phyloP scores from a whole-genome alignment of 2,329 filamentous ascomycete species.

The Ilyonectria sp. region DNA sequence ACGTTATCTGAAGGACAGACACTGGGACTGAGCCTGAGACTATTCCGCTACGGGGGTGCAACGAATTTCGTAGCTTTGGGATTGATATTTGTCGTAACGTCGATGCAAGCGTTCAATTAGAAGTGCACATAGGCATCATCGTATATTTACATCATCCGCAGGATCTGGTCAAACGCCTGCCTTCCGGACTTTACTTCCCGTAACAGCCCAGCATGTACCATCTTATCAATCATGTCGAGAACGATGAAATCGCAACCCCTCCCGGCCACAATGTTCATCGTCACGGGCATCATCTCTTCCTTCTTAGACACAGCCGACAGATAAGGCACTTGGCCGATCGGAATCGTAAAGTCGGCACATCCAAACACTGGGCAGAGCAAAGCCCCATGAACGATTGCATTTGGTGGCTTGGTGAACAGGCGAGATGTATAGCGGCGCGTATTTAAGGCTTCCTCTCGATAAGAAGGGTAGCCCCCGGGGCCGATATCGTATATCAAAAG shows the following conservation, averaged over 20 bases:
- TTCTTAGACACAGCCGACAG: neutral
- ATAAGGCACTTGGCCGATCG: slow-evolving; percentile 1
- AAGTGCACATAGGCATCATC: too few relatives aligned
- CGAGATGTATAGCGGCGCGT: neutral
- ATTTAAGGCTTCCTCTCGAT: slow-evolving; percentile 1
- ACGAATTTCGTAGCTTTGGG: too few relatives aligned
- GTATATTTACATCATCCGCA: too few relatives aligned
- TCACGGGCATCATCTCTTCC: slow-evolving; percentile 5
- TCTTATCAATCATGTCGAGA: slow-evolving; percentile 2
- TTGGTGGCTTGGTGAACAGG: too few relatives aligned
- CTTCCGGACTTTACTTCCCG: neutral
- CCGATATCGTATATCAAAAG: slow-evolving; percentile 3
- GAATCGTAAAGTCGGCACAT: neutral
- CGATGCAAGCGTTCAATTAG: too few relatives aligned
- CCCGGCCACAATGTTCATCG: slow-evolving; percentile 5
- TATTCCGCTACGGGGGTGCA: too few relatives aligned
- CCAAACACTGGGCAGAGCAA: neutral
- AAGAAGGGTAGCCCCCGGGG: neutral
- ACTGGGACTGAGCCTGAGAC: too few relatives aligned
- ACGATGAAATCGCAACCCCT: slow-evolving; percentile 3
- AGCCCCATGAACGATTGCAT: neutral
- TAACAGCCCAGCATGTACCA: neutral
- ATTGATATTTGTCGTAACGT: too few relatives aligned
- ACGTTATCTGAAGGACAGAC: too few relatives aligned
- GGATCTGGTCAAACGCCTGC: neutral